Base-by-base conservation (phyloP, 2,329 filamentous ascomycete species). In the Calcarisporium arbuscula region DNA sequence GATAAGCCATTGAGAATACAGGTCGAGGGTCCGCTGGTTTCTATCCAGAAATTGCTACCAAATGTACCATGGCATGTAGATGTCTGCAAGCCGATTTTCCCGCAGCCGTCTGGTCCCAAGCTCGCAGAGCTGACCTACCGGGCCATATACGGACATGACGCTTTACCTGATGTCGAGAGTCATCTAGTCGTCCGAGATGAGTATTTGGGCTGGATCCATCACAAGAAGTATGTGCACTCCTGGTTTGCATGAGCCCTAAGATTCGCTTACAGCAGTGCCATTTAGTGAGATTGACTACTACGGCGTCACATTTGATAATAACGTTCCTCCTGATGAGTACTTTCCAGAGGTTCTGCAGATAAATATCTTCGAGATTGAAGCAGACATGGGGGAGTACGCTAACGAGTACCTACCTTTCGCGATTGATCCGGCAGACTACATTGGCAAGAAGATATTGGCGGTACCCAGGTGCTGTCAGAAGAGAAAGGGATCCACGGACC, bases 271-370 rank as follows among this genome's bases (percentile, higher is more conserved):
- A n/a, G n/a, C n/a, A 38, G 19, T 19, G 10, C 12, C n/a, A 20
- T 26, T 23, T 20, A 43, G 38, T 14, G 16, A 28, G 11, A 47
- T 46, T 32, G 40, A 64, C 45, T 61, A 61, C 37, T 63, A 64
- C 37, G 53, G 59, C 19, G 55, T 65, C 26, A 63, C 58, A 14
- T 66, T 67, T 41, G 58, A 65, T 40, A 51, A 65, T 35, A 47
- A 56, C 20, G 57, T 65, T 30, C 54, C 57, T 3, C 10, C 35
- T 6, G 43, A 58, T 23, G 54, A 67, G 32, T 21, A 22, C 18
- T 45, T 60, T 39, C 62, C 58, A n/a, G 60, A 67, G 37, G 58
- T 64, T 2, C 40, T 66, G 14, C 54, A 61, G 43, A 59, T 66
- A 28, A 65, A 62, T 28, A 63, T 67, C 32, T 45, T 61, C 30